Base-by-base conservation (phyloP, 2,329 filamentous ascomycete species). In the Aspergillus japonicus region DNA sequence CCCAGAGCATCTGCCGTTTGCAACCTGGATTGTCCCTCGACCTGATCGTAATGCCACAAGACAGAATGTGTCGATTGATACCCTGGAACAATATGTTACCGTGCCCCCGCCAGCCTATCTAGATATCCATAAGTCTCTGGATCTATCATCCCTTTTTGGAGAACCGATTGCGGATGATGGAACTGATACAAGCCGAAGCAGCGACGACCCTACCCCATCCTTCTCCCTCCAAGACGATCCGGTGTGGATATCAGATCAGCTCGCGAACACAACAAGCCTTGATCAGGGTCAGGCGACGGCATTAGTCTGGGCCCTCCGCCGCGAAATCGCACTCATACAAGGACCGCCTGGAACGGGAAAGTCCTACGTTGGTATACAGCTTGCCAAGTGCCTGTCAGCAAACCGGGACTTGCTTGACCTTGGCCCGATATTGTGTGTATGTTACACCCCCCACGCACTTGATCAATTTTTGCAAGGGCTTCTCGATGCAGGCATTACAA, bases 281-380 rank as follows among this genome's bases (percentile, higher is more conserved):
- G 61, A 61, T 47, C 8, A 31, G 21, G 61, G 59, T 1, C 61
- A 63, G 26, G 50, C 50, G 10, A 19, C 48, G 1, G 61, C 56
- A 8, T 11, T 63, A 29, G 35, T 63, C 14, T 51, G 49, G 19
- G 64, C 50, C 19, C 60, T 65, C 16, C 60, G 50, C 2, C 57
- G 57, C 5, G 60, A 68, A 35, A 48, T 66, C 31, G 61, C 64
- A 4, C 57, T 69, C 11, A 71, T 70, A 4, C 65, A 69, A 58
- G 69, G 69, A n/a, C 64, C 69, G 55, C 62, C 65, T 39, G 65
- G 66, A 23, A 68, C 69, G 54, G 64, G 72, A n/a, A 63, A 68
- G 57, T 67, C 66, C 56, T 71, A 67, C 31, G 51, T 70, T 2
- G 69, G 68, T 2, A 54, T 68, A 14, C 60, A 69, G 33, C 31